These are phyloP conservation scores for Phytophthora syringae DNA, from an alignment of 352 stramenopile species.

Conservation along the genomic window DNA sequence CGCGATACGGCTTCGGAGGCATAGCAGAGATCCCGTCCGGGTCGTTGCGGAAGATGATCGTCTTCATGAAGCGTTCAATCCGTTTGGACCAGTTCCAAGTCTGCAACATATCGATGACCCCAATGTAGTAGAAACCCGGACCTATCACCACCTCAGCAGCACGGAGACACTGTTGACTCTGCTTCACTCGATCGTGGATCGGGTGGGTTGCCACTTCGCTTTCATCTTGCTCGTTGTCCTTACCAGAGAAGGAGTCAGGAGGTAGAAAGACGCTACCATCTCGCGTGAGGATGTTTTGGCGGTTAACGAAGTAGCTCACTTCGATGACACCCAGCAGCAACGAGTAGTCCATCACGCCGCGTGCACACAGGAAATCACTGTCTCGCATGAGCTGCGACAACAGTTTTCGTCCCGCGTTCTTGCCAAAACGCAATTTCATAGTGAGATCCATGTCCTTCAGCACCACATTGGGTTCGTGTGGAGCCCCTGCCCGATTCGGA, in stretches of 20 bases:
- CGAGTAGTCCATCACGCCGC: slow-evolving; percentile 89
- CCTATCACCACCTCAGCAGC: slow-evolving; percentile 82
- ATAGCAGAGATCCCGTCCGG: slow-evolving; percentile 80
- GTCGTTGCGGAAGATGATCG: slow-evolving; percentile 67
- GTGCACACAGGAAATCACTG: slow-evolving; percentile 70
- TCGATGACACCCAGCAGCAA: slow-evolving; percentile 82
- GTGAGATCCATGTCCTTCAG: slow-evolving; percentile 86
- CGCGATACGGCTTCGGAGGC: slow-evolving; percentile 65
- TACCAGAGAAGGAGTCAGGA: slow-evolving; percentile 15
- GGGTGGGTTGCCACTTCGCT: not conserved
- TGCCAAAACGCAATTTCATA: slow-evolving; percentile 73
- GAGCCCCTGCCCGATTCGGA: slow-evolving; percentile 58
- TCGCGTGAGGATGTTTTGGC: slow-evolving; percentile 68
- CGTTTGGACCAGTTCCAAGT: slow-evolving; percentile 78
- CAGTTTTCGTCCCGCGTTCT: slow-evolving; percentile 45
- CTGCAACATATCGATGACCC: slow-evolving; percentile 89
- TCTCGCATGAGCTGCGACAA: slow-evolving; percentile 73
- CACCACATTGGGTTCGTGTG: slow-evolving; percentile 77
- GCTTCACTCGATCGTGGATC: slow-evolving; percentile 42
- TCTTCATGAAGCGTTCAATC: slow-evolving; percentile 81
- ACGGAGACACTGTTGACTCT: slow-evolving; percentile 67
- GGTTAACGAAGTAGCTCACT: slow-evolving; percentile 78
- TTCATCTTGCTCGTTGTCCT: slow-evolving; percentile 27
- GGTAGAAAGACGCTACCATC: slow-evolving; percentile 63
- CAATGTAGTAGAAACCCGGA: slow-evolving; percentile 88